Evolutionary conservation across 805 yeast species (phyloP), one percentile per base, ranked within the genome.

Genomic region (Vanderwaltozyma polyspora): DNA sequence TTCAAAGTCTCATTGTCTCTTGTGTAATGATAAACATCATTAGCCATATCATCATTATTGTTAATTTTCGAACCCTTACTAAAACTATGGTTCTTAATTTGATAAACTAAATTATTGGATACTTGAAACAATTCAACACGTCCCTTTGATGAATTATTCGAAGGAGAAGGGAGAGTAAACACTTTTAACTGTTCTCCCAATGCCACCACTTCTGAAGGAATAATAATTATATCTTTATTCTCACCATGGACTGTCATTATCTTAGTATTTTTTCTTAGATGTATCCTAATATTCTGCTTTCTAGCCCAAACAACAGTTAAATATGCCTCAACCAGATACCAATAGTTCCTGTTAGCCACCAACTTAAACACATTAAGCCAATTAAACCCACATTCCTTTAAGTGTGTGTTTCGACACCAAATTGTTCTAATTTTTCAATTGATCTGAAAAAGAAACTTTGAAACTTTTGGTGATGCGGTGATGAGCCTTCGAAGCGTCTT

Each of bases 111-210:
- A n/a, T 30, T 28, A 24, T 35, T 40, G 6, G 32, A 21, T 8
- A 39, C 19, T 19, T 38, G 34, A 3, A 51, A 33, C 12, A 55
- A 31, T 22, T 34, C 26, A 2, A 51, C 23, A 9, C 42, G 37
- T 23, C 30, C 19, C 32, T 55, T 55, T 9, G 39, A 32, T 12
- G 24, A 21, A 19, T 33, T 52, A 24, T 51, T 52, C 8, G 58
- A 42, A 28, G 59, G 54, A 35, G 50, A 46, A 4, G 56, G 58
- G n/a, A 56, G 35, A 28, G 44, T 36, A 31, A 55, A 50, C 8
- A 21, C 31, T 9, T 17, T n/a, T 4, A 33, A 9, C 8, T 28
- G 22, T 6, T 22, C 12, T 5, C 23, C 17, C 7, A 28, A 17
- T 2, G 17, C 28, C 12, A 8, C 14, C 7, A 33, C 10, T 10